These are phyloP conservation scores for Vickermania ingenoplastis DNA, from an alignment of 208 protist species.

Conservation along the genomic window DNA sequence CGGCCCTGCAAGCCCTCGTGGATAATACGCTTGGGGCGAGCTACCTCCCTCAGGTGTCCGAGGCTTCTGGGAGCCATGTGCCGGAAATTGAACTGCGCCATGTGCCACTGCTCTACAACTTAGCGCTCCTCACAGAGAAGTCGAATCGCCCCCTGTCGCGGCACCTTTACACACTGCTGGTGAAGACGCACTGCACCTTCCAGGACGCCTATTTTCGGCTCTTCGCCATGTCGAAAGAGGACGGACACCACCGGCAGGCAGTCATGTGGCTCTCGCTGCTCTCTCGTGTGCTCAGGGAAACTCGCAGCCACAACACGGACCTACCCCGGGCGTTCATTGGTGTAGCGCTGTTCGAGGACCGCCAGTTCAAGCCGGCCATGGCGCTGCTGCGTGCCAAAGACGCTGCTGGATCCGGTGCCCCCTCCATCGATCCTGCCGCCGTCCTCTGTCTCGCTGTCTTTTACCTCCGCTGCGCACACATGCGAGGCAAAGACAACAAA, in stretches of 20 bases:
- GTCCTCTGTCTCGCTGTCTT: conserved; percentile 51
- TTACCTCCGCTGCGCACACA: conserved; percentile 59
- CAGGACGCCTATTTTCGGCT: conserved; percentile 63
- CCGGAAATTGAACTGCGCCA: conserved; percentile 20
- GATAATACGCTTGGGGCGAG: conserved; percentile 61
- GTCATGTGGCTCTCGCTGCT: conserved; percentile 75
- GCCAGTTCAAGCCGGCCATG: conserved; percentile 30
- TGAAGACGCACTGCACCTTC: conserved; percentile 71
- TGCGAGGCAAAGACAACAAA: conserved; percentile 30
- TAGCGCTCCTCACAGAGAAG: conserved; percentile 57
- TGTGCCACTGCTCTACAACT: conserved; percentile 76
- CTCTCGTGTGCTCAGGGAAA: conserved; percentile 33
- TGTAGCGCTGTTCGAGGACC: conserved; percentile 44
- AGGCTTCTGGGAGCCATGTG: neutral
- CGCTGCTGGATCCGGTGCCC: conserved; percentile 1
- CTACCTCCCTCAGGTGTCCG: conserved; percentile 20
- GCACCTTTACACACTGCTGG: conserved; percentile 68
- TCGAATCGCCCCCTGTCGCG: conserved; percentile 25
- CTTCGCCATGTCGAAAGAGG: conserved; percentile 42
- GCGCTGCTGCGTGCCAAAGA: conserved; percentile 28
- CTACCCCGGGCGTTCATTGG: conserved; percentile 38
- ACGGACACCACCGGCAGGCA: conserved; percentile 43
- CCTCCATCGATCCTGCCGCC: no score
- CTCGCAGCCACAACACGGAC: conserved; percentile 24
- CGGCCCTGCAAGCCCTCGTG: conserved; percentile 56